A percentile compares a stretch with the other conserved stretches of the same genome.
phyloP scores from a whole-genome alignment of 768 basidiomycete genomes.

The Hemileccinum rubropunctum region DNA sequence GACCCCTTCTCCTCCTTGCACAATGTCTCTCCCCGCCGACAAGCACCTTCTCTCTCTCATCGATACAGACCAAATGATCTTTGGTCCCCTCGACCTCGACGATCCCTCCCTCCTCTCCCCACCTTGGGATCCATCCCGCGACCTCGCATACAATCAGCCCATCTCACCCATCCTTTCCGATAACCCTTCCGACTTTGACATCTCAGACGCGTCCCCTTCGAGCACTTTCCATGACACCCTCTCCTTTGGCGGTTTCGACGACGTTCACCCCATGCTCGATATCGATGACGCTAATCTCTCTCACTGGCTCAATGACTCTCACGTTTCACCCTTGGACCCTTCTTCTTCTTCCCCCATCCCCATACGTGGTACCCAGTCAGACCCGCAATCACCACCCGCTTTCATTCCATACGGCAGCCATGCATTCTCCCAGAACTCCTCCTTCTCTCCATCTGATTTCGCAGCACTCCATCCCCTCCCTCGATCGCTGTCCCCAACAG shows the following conservation, averaged over 20 bases:
- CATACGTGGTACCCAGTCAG: constrained; percentile 48
- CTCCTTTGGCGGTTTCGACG: constrained; percentile 30
- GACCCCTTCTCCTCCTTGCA: constrained; percentile 27
- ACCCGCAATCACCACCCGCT: constrained; percentile 42
- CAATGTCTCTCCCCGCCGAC: constrained; percentile 46
- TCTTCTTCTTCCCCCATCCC: constrained; percentile 60
- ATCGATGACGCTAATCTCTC: constrained; percentile 42
- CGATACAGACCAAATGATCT: constrained; percentile 35
- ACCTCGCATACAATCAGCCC: constrained; percentile 38
- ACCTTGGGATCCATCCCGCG: constrained; percentile 27
- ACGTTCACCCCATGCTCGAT: constrained; percentile 38
- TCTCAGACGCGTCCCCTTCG: constrained; percentile 38
- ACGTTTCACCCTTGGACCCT: constrained; percentile 33
- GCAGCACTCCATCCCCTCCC: constrained; percentile 63
- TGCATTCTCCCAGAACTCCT: constrained; percentile 45
- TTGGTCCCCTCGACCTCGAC: constrained; percentile 34
- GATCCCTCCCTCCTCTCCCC: constrained; percentile 28
- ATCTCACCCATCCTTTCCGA: constrained; percentile 40
- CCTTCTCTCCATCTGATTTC: constrained; percentile 61
- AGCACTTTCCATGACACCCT: constrained; percentile 37
- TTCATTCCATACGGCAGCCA: constrained; percentile 50
- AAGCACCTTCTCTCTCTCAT: constrained; percentile 36
- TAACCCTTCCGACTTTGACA: constrained; percentile 40
- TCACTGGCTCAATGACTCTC: constrained; percentile 66
- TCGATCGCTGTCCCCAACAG: constrained; percentile 57